These are phyloP conservation scores for Acanthamoeba divionensis DNA, from an alignment of 208 protist species.

Conservation along the genomic window DNA sequence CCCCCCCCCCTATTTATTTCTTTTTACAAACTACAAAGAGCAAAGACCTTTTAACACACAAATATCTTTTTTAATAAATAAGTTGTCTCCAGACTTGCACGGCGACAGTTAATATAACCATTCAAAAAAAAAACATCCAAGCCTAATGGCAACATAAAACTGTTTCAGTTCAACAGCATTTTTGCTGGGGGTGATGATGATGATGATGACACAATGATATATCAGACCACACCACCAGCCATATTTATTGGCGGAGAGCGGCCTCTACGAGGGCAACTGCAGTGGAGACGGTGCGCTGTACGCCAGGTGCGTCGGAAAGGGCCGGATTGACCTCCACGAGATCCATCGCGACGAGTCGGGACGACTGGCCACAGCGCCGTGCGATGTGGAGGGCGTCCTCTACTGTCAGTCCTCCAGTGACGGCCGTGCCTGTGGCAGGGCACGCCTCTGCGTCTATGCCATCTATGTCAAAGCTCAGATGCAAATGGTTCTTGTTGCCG, in stretches of 20 bases:
- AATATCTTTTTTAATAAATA: too few relatives aligned
- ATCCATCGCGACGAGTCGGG: slow-evolving; percentile 74
- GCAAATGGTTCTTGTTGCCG: slow-evolving; percentile 71
- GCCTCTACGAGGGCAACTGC: slow-evolving; percentile 74
- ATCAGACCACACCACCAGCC: too few relatives aligned
- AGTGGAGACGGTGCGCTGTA: slow-evolving; percentile 69
- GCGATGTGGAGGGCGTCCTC: slow-evolving; percentile 74
- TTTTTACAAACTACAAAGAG: too few relatives aligned
- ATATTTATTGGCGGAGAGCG: slow-evolving; percentile 74
- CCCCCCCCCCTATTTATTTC: too few relatives aligned
- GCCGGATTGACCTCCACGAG: slow-evolving; percentile 81
- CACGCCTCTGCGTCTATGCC: slow-evolving; percentile 77
- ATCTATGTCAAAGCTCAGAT: slow-evolving; percentile 81
- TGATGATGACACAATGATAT: too few relatives aligned
- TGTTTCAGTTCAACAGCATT: too few relatives aligned
- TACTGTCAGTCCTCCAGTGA: slow-evolving; percentile 74
- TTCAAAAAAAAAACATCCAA: too few relatives aligned
- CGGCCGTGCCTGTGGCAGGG: slow-evolving; percentile 78
- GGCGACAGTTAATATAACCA: too few relatives aligned
- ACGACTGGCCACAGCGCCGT: slow-evolving; percentile 72
- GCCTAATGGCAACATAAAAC: too few relatives aligned
- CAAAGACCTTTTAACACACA: too few relatives aligned
- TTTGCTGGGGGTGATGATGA: too few relatives aligned
- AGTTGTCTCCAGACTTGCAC: too few relatives aligned
- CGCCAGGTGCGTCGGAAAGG: slow-evolving; percentile 63